Percentiles rank a stretch among this genome's conserved stretches.
Conservation (phyloP, 2,329 filamentous ascomycete genomes). For the Monosporascus sp. region DNA sequence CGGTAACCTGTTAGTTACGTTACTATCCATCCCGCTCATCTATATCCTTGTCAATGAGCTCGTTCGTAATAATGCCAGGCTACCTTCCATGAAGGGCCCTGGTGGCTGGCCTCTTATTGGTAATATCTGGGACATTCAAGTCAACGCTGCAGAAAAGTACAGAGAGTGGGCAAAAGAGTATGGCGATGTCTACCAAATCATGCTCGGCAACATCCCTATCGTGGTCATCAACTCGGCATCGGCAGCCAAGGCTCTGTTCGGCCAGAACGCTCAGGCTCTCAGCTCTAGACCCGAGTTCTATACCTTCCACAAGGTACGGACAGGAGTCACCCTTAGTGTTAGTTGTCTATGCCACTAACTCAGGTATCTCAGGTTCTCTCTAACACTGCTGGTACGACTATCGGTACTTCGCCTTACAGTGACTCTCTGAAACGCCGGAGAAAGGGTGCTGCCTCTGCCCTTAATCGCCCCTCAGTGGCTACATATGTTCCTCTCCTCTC, state of each 20-base stretch:
- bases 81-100: too few relatives aligned
- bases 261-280: slow-evolving; percentile 47
- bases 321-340: background rate
- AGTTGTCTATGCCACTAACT: too few relatives aligned
- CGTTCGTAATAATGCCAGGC: too few relatives aligned
- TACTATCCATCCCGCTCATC: too few relatives aligned
- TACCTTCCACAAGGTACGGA: slow-evolving; percentile 50
- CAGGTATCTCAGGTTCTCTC: slow-evolving; percentile 34
- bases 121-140: slow-evolving; percentile 49
- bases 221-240: slow-evolving; percentile 52
- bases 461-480: slow-evolving; percentile 60
- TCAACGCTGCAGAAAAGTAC: slow-evolving; percentile 53
- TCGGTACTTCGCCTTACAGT: slow-evolving; percentile 63
- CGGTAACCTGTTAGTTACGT: too few relatives aligned
- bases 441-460: slow-evolving; percentile 60
- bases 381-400: slow-evolving; percentile 62
- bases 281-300: slow-evolving; percentile 54
- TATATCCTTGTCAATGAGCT: too few relatives aligned
- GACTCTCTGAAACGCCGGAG: slow-evolving; percentile 59
- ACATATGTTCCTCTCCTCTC: slow-evolving; percentile 60
- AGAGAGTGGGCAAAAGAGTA: slow-evolving; percentile 47
- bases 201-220: slow-evolving; percentile 52
- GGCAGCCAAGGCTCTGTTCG: slow-evolving; percentile 46
- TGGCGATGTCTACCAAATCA: slow-evolving; percentile 50
- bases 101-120: slow-evolving; percentile 41